Conservation (phyloP, 1,284 basidiomycete genomes). For the Moesziomyces antarcticus region DNA sequence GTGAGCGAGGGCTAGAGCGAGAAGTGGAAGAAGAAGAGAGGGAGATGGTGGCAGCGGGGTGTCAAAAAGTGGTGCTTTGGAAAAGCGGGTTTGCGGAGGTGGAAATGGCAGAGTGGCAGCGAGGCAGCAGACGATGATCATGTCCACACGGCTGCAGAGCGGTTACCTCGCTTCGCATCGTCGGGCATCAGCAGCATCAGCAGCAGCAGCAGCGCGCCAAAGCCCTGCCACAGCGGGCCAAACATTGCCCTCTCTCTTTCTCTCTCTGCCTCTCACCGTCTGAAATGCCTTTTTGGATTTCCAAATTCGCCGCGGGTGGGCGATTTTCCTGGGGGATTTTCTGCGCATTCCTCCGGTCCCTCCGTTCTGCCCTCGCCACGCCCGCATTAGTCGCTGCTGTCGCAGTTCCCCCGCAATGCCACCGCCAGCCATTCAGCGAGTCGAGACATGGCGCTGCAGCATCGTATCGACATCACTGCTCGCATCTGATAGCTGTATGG, state of each 20-base stretch:
- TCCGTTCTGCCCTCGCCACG: not conserved
- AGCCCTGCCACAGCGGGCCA: not conserved
- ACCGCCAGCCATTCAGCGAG: too few relatives aligned
- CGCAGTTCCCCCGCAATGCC: not conserved
- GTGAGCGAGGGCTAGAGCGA: not conserved
- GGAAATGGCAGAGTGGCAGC: not conserved
- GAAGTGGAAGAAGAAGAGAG: not conserved
- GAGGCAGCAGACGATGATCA: not conserved
- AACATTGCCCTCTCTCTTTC: not conserved
- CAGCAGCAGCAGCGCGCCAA: too few relatives aligned
- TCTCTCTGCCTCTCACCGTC: not conserved
- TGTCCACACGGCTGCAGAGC: too few relatives aligned
- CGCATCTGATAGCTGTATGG: too few relatives aligned
- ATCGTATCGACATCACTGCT: too few relatives aligned
- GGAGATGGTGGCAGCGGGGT: conserved; percentile 1
- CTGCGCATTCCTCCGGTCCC: not conserved
- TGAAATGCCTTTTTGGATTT: not conserved
- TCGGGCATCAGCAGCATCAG: too few relatives aligned
- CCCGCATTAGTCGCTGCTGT: not conserved
- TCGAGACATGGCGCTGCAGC: too few relatives aligned
- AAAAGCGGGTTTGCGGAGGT: not conserved
- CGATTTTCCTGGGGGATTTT: not conserved
- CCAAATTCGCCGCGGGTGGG: not conserved
- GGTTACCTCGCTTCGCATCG: too few relatives aligned
- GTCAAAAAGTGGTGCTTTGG: too few relatives aligned